Evolutionary conservation across 2,329 filamentous ascomycete species (phyloP).

Genomic region (Botryosphaeria dothidea): DNA sequence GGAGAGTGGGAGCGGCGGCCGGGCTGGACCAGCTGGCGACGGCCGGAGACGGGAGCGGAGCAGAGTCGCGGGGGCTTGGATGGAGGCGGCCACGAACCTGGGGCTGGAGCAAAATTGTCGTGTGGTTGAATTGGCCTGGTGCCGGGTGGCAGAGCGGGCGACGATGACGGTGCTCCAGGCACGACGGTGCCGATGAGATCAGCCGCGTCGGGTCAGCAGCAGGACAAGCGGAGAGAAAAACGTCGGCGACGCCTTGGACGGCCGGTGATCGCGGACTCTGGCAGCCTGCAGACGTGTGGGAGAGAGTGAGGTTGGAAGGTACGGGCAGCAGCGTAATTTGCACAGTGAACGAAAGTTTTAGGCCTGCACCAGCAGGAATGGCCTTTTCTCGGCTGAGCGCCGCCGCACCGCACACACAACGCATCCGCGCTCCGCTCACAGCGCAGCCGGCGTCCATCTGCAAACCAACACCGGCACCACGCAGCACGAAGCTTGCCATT

Average conservation of each 20-base stretch:
- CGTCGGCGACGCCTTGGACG: conserved; percentile 16
- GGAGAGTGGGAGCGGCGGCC: neutral
- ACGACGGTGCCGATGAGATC: conserved; percentile 14
- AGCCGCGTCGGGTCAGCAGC: conserved; percentile 16
- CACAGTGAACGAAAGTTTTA: conserved; percentile 17
- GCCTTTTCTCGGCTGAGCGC: neutral
- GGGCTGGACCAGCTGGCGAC: neutral
- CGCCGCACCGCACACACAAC: conserved; percentile 6
- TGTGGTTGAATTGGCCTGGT: conserved; percentile 18
- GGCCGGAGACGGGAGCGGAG: neutral
- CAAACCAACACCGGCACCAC: neutral
- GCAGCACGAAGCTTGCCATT: neutral
- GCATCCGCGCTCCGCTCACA: conserved; percentile 7
- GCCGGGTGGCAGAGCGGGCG: conserved; percentile 12
- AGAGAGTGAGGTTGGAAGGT: conserved; percentile 15
- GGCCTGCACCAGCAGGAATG: conserved; percentile 3
- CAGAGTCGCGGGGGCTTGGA: neutral
- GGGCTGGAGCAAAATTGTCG: conserved; percentile 16
- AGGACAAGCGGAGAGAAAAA: conserved; percentile 13
- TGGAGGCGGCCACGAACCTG: conserved; percentile 16
- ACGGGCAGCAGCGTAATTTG: conserved; percentile 16
- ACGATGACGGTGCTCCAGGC: conserved; percentile 20
- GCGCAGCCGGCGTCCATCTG: neutral
- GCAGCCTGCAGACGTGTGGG: conserved; percentile 11
- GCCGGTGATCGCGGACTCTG: conserved; percentile 9